Base-by-base conservation (phyloP, 176 grass and related monocot genomes). In the Lolium rigidum region DNA sequence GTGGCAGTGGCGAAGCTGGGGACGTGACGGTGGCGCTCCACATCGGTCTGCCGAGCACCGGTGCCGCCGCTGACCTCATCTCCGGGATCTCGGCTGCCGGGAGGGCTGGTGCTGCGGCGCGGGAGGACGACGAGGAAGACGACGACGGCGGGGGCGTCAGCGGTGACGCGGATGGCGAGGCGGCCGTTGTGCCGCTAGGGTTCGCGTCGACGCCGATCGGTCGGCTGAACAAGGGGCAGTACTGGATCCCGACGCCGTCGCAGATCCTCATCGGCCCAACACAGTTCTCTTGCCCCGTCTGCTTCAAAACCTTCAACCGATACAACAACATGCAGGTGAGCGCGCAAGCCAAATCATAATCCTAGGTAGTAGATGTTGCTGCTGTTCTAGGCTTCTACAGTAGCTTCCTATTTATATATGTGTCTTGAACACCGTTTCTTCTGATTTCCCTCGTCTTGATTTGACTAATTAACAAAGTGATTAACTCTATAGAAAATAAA, bases 281-380 rank as follows among this genome's bases (percentile, higher is more conserved):
- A 50, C 96, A 98, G 80, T 98, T 98, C 89, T 94, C 93, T 74
- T 98, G 96, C 78, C 88, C 90, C 66, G 93, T 98, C 70, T 98
- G 96, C 86, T 92, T 86, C 75, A 98, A 95, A 79, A 98, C 93
- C 73, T 98, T 98, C 87, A 95, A 98, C 70, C 83, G 96, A 89
- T 98, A 98, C 84, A 98, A 98, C 88, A 98, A 98, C 77, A 95
- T 98, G 94, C 96, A 98, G 96, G 96, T 98, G 74, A 80, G 59
- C 84, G 1, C 48, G 4, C 72, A 14, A 31, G 7, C 14, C 22
- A 64, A 2, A 17, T 15, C 2, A 44, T 15, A 10, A 50, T 83
- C 24, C 9, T 46, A 44, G 16, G 5, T 44, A 48, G 5, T 44
- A 48, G 50, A 59, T 46, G 11, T 8, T 9, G 70, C 70, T 74